A percentile compares a stretch with the other conserved stretches of the same genome.
phyloP scores from a whole-genome alignment of 768 basidiomycete genomes.

The Nevesoporus exiguus region DNA sequence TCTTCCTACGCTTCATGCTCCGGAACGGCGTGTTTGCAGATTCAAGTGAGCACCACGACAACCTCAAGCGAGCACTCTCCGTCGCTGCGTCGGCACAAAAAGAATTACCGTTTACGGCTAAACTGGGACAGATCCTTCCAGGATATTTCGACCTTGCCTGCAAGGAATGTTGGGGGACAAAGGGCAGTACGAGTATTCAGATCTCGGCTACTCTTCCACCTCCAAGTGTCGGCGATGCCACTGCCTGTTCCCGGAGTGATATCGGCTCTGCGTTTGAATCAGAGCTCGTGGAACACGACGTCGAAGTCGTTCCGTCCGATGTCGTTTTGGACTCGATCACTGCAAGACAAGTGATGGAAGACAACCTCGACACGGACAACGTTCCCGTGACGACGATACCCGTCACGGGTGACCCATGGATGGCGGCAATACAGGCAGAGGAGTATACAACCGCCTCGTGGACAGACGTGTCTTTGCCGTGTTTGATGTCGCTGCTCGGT shows the following conservation, averaged over 20 bases:
- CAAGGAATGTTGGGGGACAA: conserved; percentile 46
- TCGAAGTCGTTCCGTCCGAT: conserved; percentile 24
- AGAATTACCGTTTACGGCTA: conserved; percentile 42
- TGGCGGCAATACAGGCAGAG: conserved; percentile 20
- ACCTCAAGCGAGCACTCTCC: conserved; percentile 44
- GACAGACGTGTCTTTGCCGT: conserved; percentile 25
- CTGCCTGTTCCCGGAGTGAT: neutral
- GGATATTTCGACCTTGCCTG: conserved; percentile 49
- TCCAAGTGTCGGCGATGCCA: neutral
- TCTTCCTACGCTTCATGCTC: conserved; percentile 45
- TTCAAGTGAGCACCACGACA: conserved; percentile 13
- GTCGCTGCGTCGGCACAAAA: conserved; percentile 37
- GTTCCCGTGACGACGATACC: conserved; percentile 19
- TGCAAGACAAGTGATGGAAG: conserved; percentile 30
- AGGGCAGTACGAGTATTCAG: conserved; percentile 30
- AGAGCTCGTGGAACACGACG: conserved; percentile 35
- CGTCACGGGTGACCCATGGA: conserved; percentile 24
- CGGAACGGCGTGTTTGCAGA: conserved; percentile 42
- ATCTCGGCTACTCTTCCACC: conserved; percentile 10
- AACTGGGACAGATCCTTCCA: conserved; percentile 37
- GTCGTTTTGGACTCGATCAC: conserved; percentile 29
- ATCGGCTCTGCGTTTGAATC: conserved; percentile 33
- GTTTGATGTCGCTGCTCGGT: conserved; percentile 46
- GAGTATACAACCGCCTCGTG: conserved; percentile 28
- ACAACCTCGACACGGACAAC: conserved; percentile 24